Percentiles rank a stretch among this genome's conserved stretches.
Evolutionary conservation across 768 basidiomycete species (phyloP).

Genomic region (Candolleomyces aberdarensis): DNA sequence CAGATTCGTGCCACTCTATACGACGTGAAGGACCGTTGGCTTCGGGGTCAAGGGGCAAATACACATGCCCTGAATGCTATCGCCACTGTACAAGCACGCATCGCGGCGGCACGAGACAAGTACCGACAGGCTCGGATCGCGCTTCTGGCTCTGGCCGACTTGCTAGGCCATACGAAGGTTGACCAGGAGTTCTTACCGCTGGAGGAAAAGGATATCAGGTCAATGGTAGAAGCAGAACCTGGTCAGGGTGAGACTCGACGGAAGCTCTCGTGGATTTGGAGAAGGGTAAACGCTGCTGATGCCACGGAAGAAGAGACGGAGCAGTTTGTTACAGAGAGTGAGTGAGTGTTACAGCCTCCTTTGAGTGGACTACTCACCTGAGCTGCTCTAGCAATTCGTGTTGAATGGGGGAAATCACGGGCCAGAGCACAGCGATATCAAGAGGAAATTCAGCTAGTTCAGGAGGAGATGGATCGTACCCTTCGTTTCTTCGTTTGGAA

Average conservation of each 20-base stretch:
- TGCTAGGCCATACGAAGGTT: neutral
- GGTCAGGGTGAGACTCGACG: slow-evolving; percentile 11
- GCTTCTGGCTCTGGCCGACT: neutral
- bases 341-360: neutral
- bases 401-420: slow-evolving; percentile 1
- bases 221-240: neutral
- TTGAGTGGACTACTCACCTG: too few species aligned
- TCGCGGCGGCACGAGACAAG: slow-evolving; percentile 6
- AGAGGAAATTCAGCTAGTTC: slow-evolving; percentile 13
- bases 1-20: slow-evolving; percentile 18
- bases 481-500: slow-evolving; percentile 10
- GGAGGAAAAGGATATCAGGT: neutral
- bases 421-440: neutral
- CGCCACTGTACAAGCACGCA: slow-evolving; percentile 11
- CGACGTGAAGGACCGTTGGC: slow-evolving; percentile 17
- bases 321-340: neutral
- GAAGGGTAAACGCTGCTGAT: neutral
- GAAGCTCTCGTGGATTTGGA: slow-evolving; percentile 19
- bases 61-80: slow-evolving; percentile 19
- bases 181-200: neutral
- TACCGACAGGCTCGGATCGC: neutral
- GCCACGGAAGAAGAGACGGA: neutral
- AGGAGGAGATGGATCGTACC: slow-evolving; percentile 15
- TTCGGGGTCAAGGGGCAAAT: slow-evolving; percentile 21
- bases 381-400: neutral